Conservation (phyloP, 1,284 basidiomycete genomes). For the Leccinum solheimii region DNA sequence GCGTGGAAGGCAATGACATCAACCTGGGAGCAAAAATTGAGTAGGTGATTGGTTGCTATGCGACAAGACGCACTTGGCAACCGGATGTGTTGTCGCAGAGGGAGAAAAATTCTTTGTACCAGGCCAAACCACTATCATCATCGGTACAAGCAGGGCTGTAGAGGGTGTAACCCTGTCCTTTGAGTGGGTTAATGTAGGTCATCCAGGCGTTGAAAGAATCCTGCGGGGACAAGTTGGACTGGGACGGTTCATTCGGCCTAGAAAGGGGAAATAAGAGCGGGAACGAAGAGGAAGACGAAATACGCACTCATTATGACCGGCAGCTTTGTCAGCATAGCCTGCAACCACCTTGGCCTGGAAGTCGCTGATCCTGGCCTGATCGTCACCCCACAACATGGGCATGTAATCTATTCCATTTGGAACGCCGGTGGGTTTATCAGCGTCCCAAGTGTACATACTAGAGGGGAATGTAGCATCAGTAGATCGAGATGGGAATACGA, state of each 20-base stretch:
- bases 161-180: constrained; percentile 54
- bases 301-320: constrained; percentile 59
- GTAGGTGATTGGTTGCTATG: constrained; percentile 5
- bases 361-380: constrained; percentile 11
- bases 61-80: constrained; percentile 49
- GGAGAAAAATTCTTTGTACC: constrained; percentile 61
- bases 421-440: not conserved
- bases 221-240: constrained; percentile 61
- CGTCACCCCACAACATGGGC: constrained; percentile 55
- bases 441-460: constrained; percentile 28
- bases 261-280: constrained; percentile 6
- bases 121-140: constrained; percentile 51
- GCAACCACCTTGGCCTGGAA: constrained; percentile 37
- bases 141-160: constrained; percentile 70
- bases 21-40: constrained; percentile 41
- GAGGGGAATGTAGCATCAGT: not conserved
- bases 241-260: constrained; percentile 51
- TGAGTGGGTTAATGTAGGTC: constrained; percentile 61
- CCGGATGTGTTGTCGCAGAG: constrained; percentile 39
- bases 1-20: constrained; percentile 55
- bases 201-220: constrained; percentile 59
- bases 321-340: constrained; percentile 40
- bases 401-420: constrained; percentile 40
- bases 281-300: not conserved
- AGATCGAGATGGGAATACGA: constrained; percentile 2